Evolutionary conservation across 2,329 filamentous ascomycete genomes (phyloP).

Genomic region (Venturia asperata): DNA sequence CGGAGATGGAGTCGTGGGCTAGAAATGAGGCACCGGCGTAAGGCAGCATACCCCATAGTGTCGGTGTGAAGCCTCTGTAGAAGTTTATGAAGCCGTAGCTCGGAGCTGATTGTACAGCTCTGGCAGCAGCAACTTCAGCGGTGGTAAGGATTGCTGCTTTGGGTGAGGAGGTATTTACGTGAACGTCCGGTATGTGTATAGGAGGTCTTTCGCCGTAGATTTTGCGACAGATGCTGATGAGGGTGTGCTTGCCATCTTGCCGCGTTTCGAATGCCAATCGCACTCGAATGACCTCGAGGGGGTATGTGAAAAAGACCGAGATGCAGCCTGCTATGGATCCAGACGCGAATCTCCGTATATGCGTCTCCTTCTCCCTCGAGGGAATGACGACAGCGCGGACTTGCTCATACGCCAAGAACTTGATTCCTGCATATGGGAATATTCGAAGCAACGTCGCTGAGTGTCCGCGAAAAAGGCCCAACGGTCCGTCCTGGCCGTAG

Average conservation of each 20-base stretch:
- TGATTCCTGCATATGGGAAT: constrained; percentile 95
- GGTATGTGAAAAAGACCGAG: constrained; percentile 94
- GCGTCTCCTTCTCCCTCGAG: constrained; percentile 66
- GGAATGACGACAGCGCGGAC: constrained; percentile 74
- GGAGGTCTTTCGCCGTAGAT: constrained; percentile 69
- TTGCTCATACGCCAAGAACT: constrained; percentile 97
- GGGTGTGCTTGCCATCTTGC: constrained; percentile 56
- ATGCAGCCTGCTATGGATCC: constrained; percentile 76
- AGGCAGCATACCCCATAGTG: constrained; percentile 87
- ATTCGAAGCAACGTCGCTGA: constrained; percentile 90
- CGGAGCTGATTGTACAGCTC: constrained; percentile 50
- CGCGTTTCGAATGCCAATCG: constrained; percentile 93
- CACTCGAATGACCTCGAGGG: constrained; percentile 85
- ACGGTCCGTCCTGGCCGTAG: constrained; percentile 62
- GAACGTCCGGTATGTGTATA: constrained; percentile 24
- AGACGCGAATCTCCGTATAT: constrained; percentile 64
- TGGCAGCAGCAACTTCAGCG: constrained; percentile 33
- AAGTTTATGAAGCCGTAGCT: constrained; percentile 75
- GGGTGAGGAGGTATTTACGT: constrained; percentile 23
- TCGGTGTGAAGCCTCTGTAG: constrained; percentile 88
- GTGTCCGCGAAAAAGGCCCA: constrained; percentile 85
- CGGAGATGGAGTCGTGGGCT: constrained; percentile 84
- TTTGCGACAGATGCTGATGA: constrained; percentile 69
- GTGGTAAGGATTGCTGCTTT: constrained; percentile 33
- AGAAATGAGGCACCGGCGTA: constrained; percentile 95